Percentiles rank a stretch among this genome's conserved stretches.
phyloP scores from a whole-genome alignment of 2,329 filamentous ascomycete genomes.

The Berkeleyomyces basicola region DNA sequence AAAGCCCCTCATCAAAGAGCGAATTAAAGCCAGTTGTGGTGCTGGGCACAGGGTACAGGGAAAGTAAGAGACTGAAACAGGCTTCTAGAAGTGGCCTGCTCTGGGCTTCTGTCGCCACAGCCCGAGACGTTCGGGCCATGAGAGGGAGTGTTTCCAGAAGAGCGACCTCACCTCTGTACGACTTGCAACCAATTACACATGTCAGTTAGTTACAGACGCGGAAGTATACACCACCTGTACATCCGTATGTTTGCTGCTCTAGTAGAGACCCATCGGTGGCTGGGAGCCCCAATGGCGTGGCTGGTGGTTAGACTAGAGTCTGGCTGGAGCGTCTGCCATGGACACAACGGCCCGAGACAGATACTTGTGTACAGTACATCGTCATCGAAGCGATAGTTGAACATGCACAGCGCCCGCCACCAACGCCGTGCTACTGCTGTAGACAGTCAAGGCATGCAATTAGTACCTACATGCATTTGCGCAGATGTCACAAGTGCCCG shows the following conservation, averaged over 20 bases:
- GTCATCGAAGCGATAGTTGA: neutral
- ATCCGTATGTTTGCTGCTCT: no score
- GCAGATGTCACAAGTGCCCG: no score
- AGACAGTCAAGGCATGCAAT: neutral
- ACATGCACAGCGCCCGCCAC: neutral
- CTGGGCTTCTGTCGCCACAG: neutral
- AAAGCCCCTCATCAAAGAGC: neutral
- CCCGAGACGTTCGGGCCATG: neutral
- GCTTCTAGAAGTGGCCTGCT: neutral
- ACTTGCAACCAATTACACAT: no score
- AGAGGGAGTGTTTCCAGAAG: neutral
- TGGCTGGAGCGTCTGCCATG: neutral
- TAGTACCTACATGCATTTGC: no score
- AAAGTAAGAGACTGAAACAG: neutral
- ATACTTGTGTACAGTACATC: neutral
- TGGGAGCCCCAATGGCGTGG: neutral
- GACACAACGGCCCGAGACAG: neutral
- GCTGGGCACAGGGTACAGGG: neutral
- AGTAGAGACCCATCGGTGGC: neutral
- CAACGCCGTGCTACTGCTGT: neutral
- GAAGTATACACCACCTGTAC: no score
- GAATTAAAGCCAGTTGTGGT: neutral
- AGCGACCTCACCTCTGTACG: no score
- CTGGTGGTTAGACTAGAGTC: neutral
- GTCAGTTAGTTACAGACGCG: no score